Percentiles rank a stretch among this genome's conserved stretches.
These are phyloP conservation scores for Phtheirospermum japonicum DNA, from an alignment of 257 asterid species.

Conservation along the genomic window DNA sequence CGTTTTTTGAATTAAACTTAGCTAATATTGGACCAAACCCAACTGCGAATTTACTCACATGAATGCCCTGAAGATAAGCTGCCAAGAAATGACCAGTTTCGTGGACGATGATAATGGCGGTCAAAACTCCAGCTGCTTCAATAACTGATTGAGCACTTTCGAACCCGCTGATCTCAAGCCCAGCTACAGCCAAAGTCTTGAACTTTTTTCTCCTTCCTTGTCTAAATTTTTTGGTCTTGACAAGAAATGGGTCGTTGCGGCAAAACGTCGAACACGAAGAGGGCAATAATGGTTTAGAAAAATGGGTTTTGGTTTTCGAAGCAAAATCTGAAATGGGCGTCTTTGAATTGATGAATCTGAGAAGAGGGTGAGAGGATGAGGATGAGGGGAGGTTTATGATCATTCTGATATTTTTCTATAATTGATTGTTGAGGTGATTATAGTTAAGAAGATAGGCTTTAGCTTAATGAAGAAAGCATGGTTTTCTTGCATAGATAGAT, in stretches of 20 bases:
- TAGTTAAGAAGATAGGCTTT: slow-evolving; percentile 22
- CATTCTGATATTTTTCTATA: slow-evolving; percentile 42
- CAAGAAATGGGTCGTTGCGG: slow-evolving; percentile 35
- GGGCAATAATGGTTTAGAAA: slow-evolving; percentile 31
- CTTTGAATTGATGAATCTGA: slow-evolving; percentile 44
- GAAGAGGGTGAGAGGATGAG: slow-evolving; percentile 42
- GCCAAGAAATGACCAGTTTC: slow-evolving; percentile 95
- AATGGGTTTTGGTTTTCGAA: slow-evolving; percentile 38
- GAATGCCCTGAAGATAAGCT: slow-evolving; percentile 91
- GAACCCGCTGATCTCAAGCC: slow-evolving; percentile 62
- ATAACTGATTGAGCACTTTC: slow-evolving; percentile 74
- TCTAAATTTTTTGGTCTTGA: slow-evolving; percentile 27
- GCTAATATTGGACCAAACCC: slow-evolving; percentile 98
- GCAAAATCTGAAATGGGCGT: slow-evolving; percentile 44
- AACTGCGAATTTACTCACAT: slow-evolving; percentile 93
- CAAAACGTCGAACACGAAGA: slow-evolving; percentile 36
- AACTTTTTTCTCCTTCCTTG: slow-evolving; percentile 37
- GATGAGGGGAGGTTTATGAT: slow-evolving; percentile 53
- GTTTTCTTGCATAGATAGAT: slow-evolving; percentile 8
- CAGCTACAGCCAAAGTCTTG: slow-evolving; percentile 50
- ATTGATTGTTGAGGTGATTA: slow-evolving; percentile 23
- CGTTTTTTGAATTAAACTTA: slow-evolving; percentile 70
- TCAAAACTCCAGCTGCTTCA: slow-evolving; percentile 77
- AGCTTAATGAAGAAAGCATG: slow-evolving; percentile 30
- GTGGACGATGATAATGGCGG: slow-evolving; percentile 83